A percentile compares a stretch with the other conserved stretches of the same genome.
These are phyloP conservation scores for Didymella keratinophila DNA, from an alignment of 2,329 filamentous ascomycete species.

Conservation along the genomic window DNA sequence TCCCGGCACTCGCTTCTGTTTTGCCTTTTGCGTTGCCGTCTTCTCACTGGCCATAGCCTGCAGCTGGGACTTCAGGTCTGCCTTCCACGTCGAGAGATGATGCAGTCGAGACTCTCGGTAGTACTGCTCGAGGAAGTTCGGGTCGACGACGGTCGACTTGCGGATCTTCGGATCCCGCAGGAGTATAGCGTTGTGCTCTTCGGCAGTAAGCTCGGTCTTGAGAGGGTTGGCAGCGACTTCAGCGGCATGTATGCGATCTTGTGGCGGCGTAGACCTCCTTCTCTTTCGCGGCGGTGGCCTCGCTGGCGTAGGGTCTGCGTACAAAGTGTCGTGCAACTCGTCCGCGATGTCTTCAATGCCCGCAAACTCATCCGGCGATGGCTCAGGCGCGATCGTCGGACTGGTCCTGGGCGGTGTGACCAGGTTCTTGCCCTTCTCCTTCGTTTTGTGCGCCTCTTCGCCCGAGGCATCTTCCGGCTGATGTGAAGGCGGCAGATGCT, in stretches of 20 bases:
- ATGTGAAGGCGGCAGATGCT: constrained; percentile 43
- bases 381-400: constrained; percentile 29
- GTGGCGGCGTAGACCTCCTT: constrained; percentile 10
- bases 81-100: constrained; percentile 96
- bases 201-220: constrained; percentile 70
- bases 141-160: constrained; percentile 90
- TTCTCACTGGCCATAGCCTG: constrained; percentile 81
- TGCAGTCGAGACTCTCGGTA: constrained; percentile 95
- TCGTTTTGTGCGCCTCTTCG: constrained; percentile 2
- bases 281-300: constrained; percentile 12
- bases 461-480: constrained; percentile 43
- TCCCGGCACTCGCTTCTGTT: constrained; percentile 65
- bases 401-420: constrained; percentile 45
- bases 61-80: constrained; percentile 87
- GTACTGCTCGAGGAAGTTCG: constrained; percentile 91
- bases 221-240: constrained; percentile 15
- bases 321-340: constrained; percentile 34
- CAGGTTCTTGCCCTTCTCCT: constrained; percentile 23
- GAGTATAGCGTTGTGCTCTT: constrained; percentile 89
- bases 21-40: constrained; percentile 58
- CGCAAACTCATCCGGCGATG: constrained; percentile 11
- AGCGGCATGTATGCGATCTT: constrained; percentile 18
- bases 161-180: constrained; percentile 84
- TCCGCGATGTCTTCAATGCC: constrained; percentile 13
- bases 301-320: constrained; percentile 31